A percentile compares a stretch with the other conserved stretches of the same genome.
Conservation (phyloP, 2,329 filamentous ascomycete genomes). For the Simplicillium aogashimaense region DNA sequence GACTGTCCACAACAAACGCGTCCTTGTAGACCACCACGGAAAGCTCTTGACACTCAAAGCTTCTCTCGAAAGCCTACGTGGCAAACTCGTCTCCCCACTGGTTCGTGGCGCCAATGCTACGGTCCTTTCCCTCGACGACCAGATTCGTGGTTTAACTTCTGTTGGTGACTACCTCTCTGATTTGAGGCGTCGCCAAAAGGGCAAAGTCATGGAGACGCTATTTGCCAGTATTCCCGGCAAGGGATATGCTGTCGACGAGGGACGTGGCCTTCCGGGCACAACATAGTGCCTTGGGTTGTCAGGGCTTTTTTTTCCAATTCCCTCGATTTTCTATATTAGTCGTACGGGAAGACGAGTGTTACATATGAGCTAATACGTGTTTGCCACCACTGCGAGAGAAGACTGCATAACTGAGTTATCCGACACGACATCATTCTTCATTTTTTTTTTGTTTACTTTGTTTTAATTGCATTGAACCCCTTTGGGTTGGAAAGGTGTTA, state of each 20-base stretch:
- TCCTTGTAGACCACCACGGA: conserved; percentile 79
- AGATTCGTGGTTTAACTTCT: conserved; percentile 72
- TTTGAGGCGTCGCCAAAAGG: conserved; percentile 71
- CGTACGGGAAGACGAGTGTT: no score
- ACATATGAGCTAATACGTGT: no score
- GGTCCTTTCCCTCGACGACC: conserved; percentile 69
- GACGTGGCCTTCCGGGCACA: no score
- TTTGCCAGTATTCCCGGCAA: conserved; percentile 41
- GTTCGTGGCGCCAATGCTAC: conserved; percentile 60
- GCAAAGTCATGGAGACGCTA: conserved; percentile 70
- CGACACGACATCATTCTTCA: no score
- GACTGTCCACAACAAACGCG: conserved; percentile 78
- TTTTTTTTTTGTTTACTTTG: no score
- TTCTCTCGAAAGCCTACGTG: conserved; percentile 73
- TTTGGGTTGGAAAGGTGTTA: no score
- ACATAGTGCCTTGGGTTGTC: no score
- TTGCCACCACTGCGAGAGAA: no score
- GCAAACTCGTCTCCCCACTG: conserved; percentile 76
- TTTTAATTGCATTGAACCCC: no score
- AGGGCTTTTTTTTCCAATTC: no score
- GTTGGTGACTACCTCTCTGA: conserved; percentile 69
- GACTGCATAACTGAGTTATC: no score
- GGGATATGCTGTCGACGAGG: not conserved
- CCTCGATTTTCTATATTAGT: no score
- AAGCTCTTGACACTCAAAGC: conserved; percentile 76